Evolutionary conservation across 2,329 filamentous ascomycete genomes (phyloP).

Genomic region (Teratosphaeria epicoccoides): DNA sequence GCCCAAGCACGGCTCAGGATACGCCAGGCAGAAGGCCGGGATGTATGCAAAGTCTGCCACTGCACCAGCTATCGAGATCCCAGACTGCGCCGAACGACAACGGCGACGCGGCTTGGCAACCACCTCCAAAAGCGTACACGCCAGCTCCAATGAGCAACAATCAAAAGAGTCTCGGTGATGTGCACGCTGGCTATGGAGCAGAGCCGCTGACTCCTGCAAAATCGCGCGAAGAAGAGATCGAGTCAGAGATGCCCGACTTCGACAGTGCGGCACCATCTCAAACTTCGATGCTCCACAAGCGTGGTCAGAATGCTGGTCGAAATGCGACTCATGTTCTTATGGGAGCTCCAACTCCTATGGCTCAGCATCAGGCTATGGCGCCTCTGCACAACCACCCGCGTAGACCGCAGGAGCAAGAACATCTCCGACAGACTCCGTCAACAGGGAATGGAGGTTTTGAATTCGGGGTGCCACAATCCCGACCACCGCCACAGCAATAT

Average conservation of each 20-base stretch:
- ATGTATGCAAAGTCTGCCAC: neutral
- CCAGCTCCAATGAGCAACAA: conserved; percentile 14
- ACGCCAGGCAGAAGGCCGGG: neutral
- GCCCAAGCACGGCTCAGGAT: neutral
- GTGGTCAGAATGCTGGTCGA: conserved; percentile 16
- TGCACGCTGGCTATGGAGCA: conserved; percentile 35
- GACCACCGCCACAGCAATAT: neutral
- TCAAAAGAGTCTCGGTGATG: conserved; percentile 36
- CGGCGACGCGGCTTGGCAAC: neutral
- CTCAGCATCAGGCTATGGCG: neutral
- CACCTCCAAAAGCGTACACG: neutral
- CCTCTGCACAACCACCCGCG: neutral
- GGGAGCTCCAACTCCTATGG: conserved; percentile 4
- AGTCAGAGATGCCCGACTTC: conserved; percentile 55
- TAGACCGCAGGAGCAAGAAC: conserved; percentile 1
- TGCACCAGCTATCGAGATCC: neutral
- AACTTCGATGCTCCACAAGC: conserved; percentile 21
- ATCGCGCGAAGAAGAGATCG: conserved; percentile 31
- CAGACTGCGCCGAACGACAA: neutral
- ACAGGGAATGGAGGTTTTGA: conserved; percentile 6
- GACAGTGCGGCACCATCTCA: conserved; percentile 34
- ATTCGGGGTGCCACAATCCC: conserved; percentile 8
- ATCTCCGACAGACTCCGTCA: neutral
- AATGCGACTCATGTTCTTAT: neutral
- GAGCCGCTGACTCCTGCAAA: conserved; percentile 1